phyloP scores from a whole-genome alignment of 2,329 filamentous ascomycete species.

The Pseudodiploospora longispora region DNA sequence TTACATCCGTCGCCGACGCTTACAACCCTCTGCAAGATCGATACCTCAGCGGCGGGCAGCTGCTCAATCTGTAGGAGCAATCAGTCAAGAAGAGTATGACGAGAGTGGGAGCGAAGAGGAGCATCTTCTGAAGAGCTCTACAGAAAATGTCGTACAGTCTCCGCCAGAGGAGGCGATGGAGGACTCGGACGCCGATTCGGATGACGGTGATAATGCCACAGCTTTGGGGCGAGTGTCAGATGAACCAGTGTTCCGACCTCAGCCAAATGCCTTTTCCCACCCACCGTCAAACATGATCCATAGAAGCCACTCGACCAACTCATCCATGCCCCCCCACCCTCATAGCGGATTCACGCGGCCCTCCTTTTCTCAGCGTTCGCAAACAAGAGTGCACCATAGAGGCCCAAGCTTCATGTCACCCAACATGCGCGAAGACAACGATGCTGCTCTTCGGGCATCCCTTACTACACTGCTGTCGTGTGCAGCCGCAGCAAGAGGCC shows the following conservation, averaged over 20 bases:
- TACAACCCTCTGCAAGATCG: conserved; percentile 23
- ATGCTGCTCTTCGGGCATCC: conserved; percentile 84
- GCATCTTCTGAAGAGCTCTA: conserved; percentile 50
- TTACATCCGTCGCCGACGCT: conserved; percentile 52
- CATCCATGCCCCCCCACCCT: conserved; percentile 39
- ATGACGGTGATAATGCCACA: conserved; percentile 69
- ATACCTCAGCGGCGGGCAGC: conserved; percentile 32
- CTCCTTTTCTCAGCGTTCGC: conserved; percentile 39
- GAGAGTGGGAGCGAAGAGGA: conserved; percentile 91
- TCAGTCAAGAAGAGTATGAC: conserved; percentile 91
- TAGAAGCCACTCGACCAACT: conserved; percentile 41
- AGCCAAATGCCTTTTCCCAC: conserved; percentile 88
- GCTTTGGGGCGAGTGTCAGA: conserved; percentile 60
- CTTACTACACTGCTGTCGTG: conserved; percentile 95
- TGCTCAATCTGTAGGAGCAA: conserved; percentile 41
- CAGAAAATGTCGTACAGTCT: conserved; percentile 39
- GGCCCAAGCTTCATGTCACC: conserved; percentile 61
- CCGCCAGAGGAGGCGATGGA: conserved; percentile 28
- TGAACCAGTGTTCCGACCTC: conserved; percentile 62
- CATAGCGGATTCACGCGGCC: conserved; percentile 44
- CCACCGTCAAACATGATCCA: conserved; percentile 51
- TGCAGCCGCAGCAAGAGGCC: conserved; percentile 76
- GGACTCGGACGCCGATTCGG: conserved; percentile 41
- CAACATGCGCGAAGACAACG: conserved; percentile 76
- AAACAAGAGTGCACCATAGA: conserved; percentile 36